Base-by-base conservation (phyloP, 164 flowering plant species). In the Sedum album region DNA sequence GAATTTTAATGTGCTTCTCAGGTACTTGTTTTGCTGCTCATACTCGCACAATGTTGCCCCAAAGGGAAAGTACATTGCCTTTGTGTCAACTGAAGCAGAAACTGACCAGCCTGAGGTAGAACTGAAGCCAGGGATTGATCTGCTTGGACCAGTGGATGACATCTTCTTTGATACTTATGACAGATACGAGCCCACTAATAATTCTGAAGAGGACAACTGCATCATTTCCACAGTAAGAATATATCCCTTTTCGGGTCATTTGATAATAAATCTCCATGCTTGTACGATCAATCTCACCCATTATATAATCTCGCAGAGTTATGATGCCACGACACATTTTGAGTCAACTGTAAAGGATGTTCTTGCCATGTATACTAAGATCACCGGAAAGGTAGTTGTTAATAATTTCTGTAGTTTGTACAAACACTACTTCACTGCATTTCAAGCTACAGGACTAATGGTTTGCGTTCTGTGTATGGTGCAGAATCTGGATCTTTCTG, bases 341-440 rank as follows among this genome's bases (percentile, higher is more conserved):
- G 96, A 89, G 79, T 75, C 88, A 46, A 92, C 98, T 3, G 94
- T 92, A 26, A 35, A 66, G 26, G 90, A 90, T 73, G 98, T 89
- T 69, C 70, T 92, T 41, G 74, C 75, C 28, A 79, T 90, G 88
- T 90, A 92, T 73, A 83, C 74, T 62, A 77, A 78, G 76, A 92
- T 92, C n/a, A 92, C 95, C 68, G 94, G 94, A 77, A 90, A 92
- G 96, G 98, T 91, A 81, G n/a, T n/a, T n/a, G n/a, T n/a, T n/a
- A n/a, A n/a, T n/a, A 79, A 38, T 48, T 31, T 39, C 21, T 14
- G 10, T 17, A 31, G 35, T 11, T 51, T 14, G 51, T n/a, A 30
- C 14, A 17, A 7, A 1, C 15, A 18, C 48, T 15, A 0, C 11
- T 41, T 41, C 2, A 0, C 2, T 11, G n/a, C 46, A 41, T 41